Base-by-base conservation (phyloP, 2,329 filamentous ascomycete genomes). In the Neofusicoccum laricinum region DNA sequence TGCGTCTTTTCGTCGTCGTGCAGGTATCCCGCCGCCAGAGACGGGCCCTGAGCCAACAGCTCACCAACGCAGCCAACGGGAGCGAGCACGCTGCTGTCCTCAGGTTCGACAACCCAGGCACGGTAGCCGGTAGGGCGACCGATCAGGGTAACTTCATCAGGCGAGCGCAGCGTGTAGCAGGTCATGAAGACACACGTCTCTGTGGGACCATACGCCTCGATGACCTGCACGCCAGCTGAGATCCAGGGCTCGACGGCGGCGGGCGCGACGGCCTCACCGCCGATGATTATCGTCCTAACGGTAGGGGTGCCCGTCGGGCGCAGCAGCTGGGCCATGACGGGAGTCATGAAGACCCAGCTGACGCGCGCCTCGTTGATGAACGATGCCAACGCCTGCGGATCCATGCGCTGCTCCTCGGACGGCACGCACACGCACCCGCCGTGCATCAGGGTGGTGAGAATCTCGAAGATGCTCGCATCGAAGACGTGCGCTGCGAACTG, bases 391-490 rank as follows among this genome's bases (percentile, higher is more conserved):
- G 78, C 74, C 7, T 36, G 34, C 25, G 34, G 7, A 30, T 53
- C 15, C 68, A 86, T 78, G 2, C 84, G 78, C 73, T 86, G 81
- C 34, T 74, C 68, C 17, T 77, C 74, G 1, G 71, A 73, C 1
- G 74, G 75, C 19, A 77, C 68, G 51, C 75, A 77, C 7, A 77
- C 68, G 8, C 79, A 81, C 3, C 83, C 74, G 17, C 75, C 75
- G 15, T 68, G 65, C 1, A 69, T 70, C 15, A 78, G 68, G 4
- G 73, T 67, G 1, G 72, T 70, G 10, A 78, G 59, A n/a, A 75
- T 73, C 63, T 76, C 74, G 71, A 51, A 72, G 72, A 66, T 75
- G 72, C 38, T 69, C 74, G 17, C 73, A 70, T 32, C 74, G 72
- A 17, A 74, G 61, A 40, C 73, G 74, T 11, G 65, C 65, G 10